Percentiles rank a stretch among this genome's conserved stretches.
Conservation (phyloP, 208 protist genomes). For the Trypanosoma scelopori region DNA sequence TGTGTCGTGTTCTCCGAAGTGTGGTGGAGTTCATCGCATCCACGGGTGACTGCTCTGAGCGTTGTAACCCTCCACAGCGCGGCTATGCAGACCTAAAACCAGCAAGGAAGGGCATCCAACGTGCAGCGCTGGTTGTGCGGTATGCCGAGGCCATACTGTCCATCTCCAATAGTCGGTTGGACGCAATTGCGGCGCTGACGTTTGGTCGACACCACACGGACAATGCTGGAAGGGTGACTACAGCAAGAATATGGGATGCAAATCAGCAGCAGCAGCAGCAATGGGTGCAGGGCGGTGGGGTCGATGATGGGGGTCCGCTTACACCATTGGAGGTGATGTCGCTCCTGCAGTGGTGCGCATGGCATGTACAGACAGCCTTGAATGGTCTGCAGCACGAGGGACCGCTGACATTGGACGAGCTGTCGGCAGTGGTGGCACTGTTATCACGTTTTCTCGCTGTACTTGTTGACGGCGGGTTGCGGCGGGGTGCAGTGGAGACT, state of each 20-base stretch:
- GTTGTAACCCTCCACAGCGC: neutral
- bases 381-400: constrained; percentile 9
- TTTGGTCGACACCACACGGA: constrained; percentile 5
- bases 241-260: neutral
- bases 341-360: constrained; percentile 38
- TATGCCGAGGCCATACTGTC: constrained; percentile 11
- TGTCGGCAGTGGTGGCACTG: constrained; percentile 1
- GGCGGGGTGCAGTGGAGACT: constrained; percentile 15
- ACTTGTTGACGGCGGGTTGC: constrained; percentile 15
- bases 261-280: neutral
- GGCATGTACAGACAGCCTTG: constrained; percentile 17
- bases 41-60: constrained; percentile 15
- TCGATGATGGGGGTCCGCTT: constrained; percentile 17
- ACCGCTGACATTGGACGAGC: neutral
- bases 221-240: neutral
- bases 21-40: constrained; percentile 30
- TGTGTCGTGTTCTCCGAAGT: constrained; percentile 8
- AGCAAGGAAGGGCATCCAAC: constrained; percentile 1
- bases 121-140: constrained; percentile 11
- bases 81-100: constrained; percentile 14
- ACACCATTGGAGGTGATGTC: constrained; percentile 31
- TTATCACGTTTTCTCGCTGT: constrained; percentile 11
- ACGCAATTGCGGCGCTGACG: constrained; percentile 1
- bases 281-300: neutral
- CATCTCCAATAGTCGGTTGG: constrained; percentile 14